Conservation (phyloP, 305 asterid genomes). For the Andrographis paniculata region DNA sequence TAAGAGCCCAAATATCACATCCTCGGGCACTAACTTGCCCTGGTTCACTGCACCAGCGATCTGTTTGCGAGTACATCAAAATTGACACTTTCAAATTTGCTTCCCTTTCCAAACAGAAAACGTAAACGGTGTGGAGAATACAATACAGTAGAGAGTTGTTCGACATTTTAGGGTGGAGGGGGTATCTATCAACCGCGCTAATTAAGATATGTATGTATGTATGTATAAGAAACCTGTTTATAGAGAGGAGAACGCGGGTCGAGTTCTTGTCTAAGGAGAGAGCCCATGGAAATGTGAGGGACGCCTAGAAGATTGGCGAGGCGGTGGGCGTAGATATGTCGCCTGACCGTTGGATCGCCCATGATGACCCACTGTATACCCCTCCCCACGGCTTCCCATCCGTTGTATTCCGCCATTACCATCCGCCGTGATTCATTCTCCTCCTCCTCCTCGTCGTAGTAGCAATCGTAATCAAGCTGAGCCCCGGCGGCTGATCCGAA, state of each 20-base stretch:
- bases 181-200: background rate
- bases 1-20: conserved; percentile 63
- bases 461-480: conserved; percentile 50
- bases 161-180: too few relatives aligned
- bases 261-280: conserved; percentile 77
- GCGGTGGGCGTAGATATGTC: conserved; percentile 72
- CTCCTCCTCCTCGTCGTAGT: conserved; percentile 20
- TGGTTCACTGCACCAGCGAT: conserved; percentile 62
- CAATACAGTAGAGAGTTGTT: background rate
- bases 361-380: conserved; percentile 91
- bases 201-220: background rate
- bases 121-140: too few relatives aligned
- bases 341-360: conserved; percentile 63
- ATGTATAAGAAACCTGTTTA: conserved; percentile 36
- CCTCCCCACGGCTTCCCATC: conserved; percentile 44
- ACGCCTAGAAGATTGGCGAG: conserved; percentile 67
- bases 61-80: conserved; percentile 20
- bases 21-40: conserved; percentile 73
- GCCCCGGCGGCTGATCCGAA: conserved; percentile 76
- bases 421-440: background rate
- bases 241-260: conserved; percentile 63
- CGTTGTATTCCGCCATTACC: conserved; percentile 40
- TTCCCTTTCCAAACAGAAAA: too few relatives aligned
- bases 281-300: conserved; percentile 88
- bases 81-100: too few relatives aligned